Evolutionary conservation across 495 filamentous ascomycete genomes (phyloP).

Genomic region (Neurospora sp.): DNA sequence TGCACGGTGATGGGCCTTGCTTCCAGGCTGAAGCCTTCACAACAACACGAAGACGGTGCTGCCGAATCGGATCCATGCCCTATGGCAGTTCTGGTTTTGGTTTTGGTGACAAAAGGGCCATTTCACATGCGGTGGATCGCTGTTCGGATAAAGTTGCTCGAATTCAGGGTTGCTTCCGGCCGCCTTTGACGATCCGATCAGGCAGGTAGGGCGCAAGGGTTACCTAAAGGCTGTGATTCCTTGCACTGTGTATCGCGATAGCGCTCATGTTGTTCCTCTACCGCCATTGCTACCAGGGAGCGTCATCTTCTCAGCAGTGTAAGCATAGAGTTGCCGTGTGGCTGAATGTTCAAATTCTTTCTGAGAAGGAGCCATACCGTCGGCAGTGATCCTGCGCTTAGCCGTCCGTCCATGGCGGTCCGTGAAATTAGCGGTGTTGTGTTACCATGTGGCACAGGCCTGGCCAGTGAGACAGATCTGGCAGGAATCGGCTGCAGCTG

Average conservation of each 20-base stretch:
- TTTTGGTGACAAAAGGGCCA: neutral
- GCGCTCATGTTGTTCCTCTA: neutral
- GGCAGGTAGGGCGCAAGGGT: neutral
- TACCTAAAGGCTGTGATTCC: neutral
- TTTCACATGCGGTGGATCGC: neutral
- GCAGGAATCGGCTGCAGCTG: no score
- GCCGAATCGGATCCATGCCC: neutral
- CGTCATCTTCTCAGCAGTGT: neutral
- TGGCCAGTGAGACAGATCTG: neutral
- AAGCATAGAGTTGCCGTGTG: neutral
- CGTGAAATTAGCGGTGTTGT: neutral
- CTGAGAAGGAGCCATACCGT: neutral
- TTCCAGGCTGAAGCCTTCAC: neutral
- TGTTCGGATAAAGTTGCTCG: neutral
- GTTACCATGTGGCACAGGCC: neutral
- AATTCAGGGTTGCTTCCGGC: neutral
- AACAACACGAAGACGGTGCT: neutral
- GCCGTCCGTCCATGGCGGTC: neutral
- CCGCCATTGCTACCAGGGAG: neutral
- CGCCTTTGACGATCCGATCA: neutral
- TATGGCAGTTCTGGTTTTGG: neutral
- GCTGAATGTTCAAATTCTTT: neutral
- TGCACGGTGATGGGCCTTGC: neutral
- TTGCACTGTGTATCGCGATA: neutral
- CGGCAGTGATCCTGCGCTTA: neutral